Conservation (phyloP, 2,329 filamentous ascomycete species). For the Aspergillaceae sp. region DNA sequence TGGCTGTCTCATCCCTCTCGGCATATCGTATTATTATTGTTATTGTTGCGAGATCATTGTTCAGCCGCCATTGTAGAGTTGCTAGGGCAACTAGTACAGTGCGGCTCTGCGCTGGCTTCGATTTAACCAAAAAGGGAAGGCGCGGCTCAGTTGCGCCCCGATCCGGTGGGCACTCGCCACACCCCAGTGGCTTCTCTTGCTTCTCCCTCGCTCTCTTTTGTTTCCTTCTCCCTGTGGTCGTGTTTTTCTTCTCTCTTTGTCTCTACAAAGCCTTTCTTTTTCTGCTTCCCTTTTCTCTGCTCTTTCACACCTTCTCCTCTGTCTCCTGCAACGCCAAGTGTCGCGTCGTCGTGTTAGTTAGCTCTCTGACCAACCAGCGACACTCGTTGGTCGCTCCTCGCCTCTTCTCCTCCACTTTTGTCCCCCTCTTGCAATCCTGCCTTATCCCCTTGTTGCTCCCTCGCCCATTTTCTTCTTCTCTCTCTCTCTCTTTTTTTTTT, state of each 20-base stretch:
- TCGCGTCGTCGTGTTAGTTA: too few species aligned
- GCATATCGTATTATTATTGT: background rate
- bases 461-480: background rate
- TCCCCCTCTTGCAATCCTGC: constrained; percentile 1
- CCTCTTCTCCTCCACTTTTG: constrained; percentile 1
- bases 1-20: too few species aligned
- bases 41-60: background rate
- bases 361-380: background rate
- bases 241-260: background rate
- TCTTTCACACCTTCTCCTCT: too few species aligned
- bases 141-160: background rate
- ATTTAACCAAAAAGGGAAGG: background rate
- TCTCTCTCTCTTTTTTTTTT: background rate
- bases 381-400: background rate
- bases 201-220: constrained; percentile 1
- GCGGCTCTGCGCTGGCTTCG: background rate
- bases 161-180: background rate
- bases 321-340: too few species aligned
- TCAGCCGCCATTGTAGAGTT: constrained; percentile 10
- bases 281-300: background rate
- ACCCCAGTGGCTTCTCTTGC: constrained; percentile 1
- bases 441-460: background rate
- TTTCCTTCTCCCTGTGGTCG: background rate
- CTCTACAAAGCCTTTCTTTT: constrained; percentile 1
- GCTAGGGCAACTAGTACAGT: constrained; percentile 10